phyloP scores from a whole-genome alignment of 345 rosid genomes.

The Geranium brycei region DNA sequence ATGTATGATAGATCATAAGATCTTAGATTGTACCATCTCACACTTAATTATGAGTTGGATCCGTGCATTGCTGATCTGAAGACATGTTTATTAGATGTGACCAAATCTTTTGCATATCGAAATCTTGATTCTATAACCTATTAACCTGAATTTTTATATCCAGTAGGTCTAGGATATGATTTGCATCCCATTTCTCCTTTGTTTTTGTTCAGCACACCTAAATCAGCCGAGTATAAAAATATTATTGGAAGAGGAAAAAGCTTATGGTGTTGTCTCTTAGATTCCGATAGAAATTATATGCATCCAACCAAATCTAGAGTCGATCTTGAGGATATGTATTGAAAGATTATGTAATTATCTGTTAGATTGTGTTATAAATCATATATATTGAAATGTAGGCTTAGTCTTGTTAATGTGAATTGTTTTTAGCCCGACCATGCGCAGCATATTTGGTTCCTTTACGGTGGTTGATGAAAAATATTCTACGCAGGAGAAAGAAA shows the following conservation, averaged over 20 bases:
- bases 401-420: slow-evolving; percentile 4
- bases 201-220: neutral
- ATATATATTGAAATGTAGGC: neutral
- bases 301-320: too few species aligned
- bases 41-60: neutral
- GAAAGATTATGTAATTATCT: too few species aligned
- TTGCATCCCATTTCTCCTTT: neutral
- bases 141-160: neutral
- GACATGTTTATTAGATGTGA: neutral
- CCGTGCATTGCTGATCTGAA: neutral
- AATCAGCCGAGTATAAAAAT: too few species aligned
- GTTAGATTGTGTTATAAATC: too few species aligned
- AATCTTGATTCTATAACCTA: neutral
- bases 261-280: neutral
- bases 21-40: neutral
- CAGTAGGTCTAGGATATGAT: neutral
- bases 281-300: neutral
- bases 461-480: neutral
- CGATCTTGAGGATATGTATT: too few species aligned
- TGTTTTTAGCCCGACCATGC: slow-evolving; percentile 1
- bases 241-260: too few species aligned
- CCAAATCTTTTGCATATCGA: neutral
- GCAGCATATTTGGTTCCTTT: neutral
- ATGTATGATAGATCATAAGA: neutral
- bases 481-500: too few species aligned